Conservation (phyloP, 1,139 yeast species). For the Debaryomyces nepalensis region DNA sequence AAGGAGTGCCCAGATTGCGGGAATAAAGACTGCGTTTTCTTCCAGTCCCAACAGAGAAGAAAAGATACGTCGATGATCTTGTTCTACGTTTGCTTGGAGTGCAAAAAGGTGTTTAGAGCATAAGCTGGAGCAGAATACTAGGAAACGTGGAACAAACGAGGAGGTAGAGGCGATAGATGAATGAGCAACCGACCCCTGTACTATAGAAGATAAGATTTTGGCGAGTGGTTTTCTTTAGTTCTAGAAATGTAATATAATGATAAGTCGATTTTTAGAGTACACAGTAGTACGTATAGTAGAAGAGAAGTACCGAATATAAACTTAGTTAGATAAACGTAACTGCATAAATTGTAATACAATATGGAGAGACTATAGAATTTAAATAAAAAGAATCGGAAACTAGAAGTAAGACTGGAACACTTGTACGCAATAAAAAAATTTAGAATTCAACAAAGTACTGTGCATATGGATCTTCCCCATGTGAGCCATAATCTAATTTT, state of each 20-base stretch:
- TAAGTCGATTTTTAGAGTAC: neutral
- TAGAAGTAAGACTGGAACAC: neutral
- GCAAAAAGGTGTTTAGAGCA: conserved; percentile 72
- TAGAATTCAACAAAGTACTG: conserved; percentile 55
- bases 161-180: neutral
- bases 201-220: conserved; percentile 10
- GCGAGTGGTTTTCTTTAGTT: neutral
- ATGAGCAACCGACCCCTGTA: conserved; percentile 7
- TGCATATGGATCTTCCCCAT: conserved; percentile 55
- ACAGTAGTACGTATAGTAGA: conserved; percentile 2
- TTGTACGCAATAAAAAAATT: conserved; percentile 1
- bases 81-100: conserved; percentile 88
- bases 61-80: conserved; percentile 95
- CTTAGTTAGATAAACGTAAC: conserved; percentile 5
- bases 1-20: conserved; percentile 91
- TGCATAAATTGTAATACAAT: conserved; percentile 6
- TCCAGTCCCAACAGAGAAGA: conserved; percentile 93
- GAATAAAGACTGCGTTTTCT: conserved; percentile 89
- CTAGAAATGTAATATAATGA: conserved; percentile 8
- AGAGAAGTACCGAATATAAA: neutral
- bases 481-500: conserved; percentile 57
- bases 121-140: conserved; percentile 16
- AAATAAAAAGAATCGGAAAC: neutral
- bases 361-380: neutral
- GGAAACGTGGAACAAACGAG: neutral